phyloP scores from a whole-genome alignment of 1,284 basidiomycete genomes.

The Amylostereum chailletii region DNA sequence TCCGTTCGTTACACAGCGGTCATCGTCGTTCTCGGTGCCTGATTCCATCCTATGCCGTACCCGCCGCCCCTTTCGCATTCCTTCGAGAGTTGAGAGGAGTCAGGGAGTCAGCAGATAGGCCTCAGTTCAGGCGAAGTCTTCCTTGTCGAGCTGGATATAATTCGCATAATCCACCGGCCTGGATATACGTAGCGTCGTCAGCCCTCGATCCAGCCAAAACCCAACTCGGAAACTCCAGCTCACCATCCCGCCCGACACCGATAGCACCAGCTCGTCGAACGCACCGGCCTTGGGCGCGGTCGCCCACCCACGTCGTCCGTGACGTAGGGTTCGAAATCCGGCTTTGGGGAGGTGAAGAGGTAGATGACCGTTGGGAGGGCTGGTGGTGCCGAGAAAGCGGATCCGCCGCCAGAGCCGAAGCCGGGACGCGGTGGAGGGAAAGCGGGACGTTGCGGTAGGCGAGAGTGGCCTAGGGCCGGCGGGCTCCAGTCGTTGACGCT shows the following conservation, averaged over 20 bases:
- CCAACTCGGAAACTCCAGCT: constrained; percentile 9
- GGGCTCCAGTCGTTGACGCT: constrained; percentile 7
- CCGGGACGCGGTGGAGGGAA: neutral
- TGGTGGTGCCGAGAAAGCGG: neutral
- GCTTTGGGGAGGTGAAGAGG: constrained; percentile 10
- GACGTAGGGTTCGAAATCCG: constrained; percentile 8
- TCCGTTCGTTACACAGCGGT: too few species aligned
- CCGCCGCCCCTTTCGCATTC: too few species aligned
- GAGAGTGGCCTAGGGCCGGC: neutral
- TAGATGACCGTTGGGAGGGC: constrained; percentile 11
- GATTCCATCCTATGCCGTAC: too few species aligned
- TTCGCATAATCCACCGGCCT: constrained; percentile 11
- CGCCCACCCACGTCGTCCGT: constrained; percentile 27
- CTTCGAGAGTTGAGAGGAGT: too few species aligned
- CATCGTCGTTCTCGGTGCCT: too few species aligned
- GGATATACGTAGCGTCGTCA: neutral
- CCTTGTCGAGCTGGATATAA: constrained; percentile 13
- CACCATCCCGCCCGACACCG: constrained; percentile 29
- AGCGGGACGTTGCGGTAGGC: neutral
- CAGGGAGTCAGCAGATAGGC: neutral
- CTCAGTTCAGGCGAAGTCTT: constrained; percentile 4
- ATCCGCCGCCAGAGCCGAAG: constrained; percentile 1
- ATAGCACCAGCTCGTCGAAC: constrained; percentile 23
- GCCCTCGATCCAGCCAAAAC: neutral
- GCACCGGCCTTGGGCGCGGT: constrained; percentile 21